Evolutionary conservation across 176 grass and related monocot species (phyloP), one percentile per base, ranked within the genome.

Genomic region (Oropetium thomaeum): DNA sequence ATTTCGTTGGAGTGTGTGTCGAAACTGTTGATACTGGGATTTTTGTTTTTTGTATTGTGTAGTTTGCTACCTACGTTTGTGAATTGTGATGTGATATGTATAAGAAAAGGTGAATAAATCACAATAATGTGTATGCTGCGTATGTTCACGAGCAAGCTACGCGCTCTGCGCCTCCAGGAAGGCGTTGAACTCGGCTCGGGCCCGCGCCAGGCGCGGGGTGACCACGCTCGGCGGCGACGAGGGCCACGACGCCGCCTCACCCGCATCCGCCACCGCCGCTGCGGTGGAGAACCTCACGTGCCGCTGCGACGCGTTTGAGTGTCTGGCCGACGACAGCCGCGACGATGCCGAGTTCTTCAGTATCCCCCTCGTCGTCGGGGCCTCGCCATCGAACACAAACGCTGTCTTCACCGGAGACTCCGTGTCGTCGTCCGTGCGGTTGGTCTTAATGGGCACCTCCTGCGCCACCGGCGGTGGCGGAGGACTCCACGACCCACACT

Each of bases 201-300:
- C 82, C 66, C 35, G 82, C 69, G 71, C 72, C 43, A 97, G 62
- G 0, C 88, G 79, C 30, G 93, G 93, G 23, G 90, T 90, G 65
- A 97, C 77, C 59, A 72, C 85, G 85, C 29, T 45, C 4, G 77
- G 79, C 49, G 93, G 93, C 19, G 93, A 97, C 4, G 93, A 71
- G 30, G 90, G 93, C 61, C 80, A 85, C 27, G 88, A 96, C 10
- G 28, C 65, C 57, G 69, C 35, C 0, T 44, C 30, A 12, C 2
- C 39, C 23, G 84, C 86, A 5, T 62, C 41, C 0, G 59, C 29
- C 0, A 52, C 29, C 23, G 87, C 86, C 6, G 70, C 41, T 3
- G 82, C 86, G 2, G 83, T 86, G 29, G 93, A 97, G 76, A 97
- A 97, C 71, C 93, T 88, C 13, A 93, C 90, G 39, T 87, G 93